Percentiles rank a stretch among this genome's conserved stretches.
Evolutionary conservation across 495 filamentous ascomycete species (phyloP).

Genomic region (Annulohypoxylon nitens): DNA sequence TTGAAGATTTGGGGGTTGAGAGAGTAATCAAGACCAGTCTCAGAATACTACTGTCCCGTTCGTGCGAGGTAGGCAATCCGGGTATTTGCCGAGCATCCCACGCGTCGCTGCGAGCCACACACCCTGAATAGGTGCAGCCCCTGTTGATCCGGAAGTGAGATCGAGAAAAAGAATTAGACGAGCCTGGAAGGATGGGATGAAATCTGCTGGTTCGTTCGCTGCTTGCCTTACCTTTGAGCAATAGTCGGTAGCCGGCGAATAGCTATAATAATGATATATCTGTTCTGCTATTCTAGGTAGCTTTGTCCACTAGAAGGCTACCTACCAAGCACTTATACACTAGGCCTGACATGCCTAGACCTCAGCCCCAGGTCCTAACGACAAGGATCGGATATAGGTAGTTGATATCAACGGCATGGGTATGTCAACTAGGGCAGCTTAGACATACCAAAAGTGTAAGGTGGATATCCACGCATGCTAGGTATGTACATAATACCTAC

Average conservation of each 20-base stretch:
- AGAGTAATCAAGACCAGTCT: slow-evolving; percentile 15
- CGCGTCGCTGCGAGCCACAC: slow-evolving; percentile 35
- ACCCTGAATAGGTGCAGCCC: slow-evolving; percentile 42
- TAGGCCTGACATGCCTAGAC: not conserved
- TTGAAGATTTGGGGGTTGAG: slow-evolving; percentile 31
- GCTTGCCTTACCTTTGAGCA: slow-evolving; percentile 14
- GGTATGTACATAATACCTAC: not conserved
- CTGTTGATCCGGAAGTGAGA: slow-evolving; percentile 48
- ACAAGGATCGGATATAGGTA: slow-evolving; percentile 19
- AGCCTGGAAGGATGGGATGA: slow-evolving; percentile 29
- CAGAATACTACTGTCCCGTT: slow-evolving; percentile 37
- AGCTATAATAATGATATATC: slow-evolving; percentile 31
- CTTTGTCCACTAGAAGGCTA: not conserved
- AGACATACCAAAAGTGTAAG: slow-evolving; percentile 45
- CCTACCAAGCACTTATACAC: not conserved
- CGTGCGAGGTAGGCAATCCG: slow-evolving; percentile 46
- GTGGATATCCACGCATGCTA: slow-evolving; percentile 29
- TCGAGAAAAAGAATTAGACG: slow-evolving; percentile 29
- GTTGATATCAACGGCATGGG: slow-evolving; percentile 40
- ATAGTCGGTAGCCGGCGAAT: slow-evolving; percentile 17
- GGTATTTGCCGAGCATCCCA: slow-evolving; percentile 49
- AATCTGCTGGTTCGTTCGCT: slow-evolving; percentile 1
- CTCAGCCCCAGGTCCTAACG: slow-evolving; percentile 19
- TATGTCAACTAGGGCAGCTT: slow-evolving; percentile 35
- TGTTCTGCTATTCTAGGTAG: not conserved